A percentile compares a stretch with the other conserved stretches of the same genome.
phyloP scores from a whole-genome alignment of 768 basidiomycete genomes.

The Hemileccinum impolitum region DNA sequence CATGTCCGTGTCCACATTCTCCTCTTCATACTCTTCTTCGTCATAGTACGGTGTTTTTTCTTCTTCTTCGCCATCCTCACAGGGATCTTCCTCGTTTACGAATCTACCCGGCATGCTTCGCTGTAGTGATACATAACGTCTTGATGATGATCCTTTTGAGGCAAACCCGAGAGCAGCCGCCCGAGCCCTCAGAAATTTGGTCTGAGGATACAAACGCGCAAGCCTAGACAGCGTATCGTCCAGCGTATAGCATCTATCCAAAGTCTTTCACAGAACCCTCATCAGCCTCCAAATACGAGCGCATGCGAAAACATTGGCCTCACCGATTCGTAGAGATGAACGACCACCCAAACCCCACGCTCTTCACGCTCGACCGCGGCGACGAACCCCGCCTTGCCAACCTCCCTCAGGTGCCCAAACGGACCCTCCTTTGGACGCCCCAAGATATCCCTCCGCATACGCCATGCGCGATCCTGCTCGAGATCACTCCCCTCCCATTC shows the following conservation, averaged over 20 bases:
- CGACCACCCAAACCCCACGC: slow-evolving; percentile 71
- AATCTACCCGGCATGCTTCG: slow-evolving; percentile 23
- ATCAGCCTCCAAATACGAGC: slow-evolving; percentile 1
- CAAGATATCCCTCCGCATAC: slow-evolving; percentile 37
- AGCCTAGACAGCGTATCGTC: slow-evolving; percentile 67
- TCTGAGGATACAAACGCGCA: slow-evolving; percentile 64
- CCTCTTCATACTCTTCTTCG: slow-evolving; percentile 51
- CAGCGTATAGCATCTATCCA: slow-evolving; percentile 69
- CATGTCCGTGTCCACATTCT: slow-evolving; percentile 73
- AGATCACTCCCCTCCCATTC: slow-evolving; percentile 14
- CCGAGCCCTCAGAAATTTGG: slow-evolving; percentile 81
- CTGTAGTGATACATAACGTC: slow-evolving; percentile 8
- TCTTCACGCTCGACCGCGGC: slow-evolving; percentile 72
- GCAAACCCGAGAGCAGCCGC: slow-evolving; percentile 76
- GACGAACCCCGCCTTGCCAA: slow-evolving; percentile 70
- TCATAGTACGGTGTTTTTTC: slow-evolving; percentile 31
- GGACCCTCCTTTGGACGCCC: slow-evolving; percentile 49
- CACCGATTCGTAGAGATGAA: slow-evolving; percentile 82
- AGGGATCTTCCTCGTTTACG: slow-evolving; percentile 45
- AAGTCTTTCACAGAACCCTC: slow-evolving; percentile 42
- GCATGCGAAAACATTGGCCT: slow-evolving; percentile 24
- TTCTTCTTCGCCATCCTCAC: slow-evolving; percentile 35
- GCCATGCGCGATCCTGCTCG: slow-evolving; percentile 14
- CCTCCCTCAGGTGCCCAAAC: slow-evolving; percentile 81
- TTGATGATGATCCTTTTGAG: slow-evolving; percentile 29